Conservation (phyloP, 306 rosid genomes). For the Malus sieversii region DNA sequence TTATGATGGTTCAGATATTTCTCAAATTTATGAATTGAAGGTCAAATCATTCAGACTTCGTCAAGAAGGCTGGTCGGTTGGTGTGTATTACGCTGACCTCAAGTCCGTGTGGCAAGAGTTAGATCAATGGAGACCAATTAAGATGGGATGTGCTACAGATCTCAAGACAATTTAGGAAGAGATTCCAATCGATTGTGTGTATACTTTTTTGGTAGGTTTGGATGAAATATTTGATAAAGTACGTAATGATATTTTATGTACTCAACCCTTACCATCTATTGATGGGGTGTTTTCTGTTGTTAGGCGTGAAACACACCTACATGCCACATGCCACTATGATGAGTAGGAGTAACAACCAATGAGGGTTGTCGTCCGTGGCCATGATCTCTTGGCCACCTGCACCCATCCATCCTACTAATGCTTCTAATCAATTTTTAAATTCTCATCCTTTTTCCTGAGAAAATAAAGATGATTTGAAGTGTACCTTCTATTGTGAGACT, state of each 20-base stretch:
- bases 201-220: background rate
- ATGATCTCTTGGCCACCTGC: too few relatives aligned
- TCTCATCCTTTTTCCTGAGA: rapidly evolving
- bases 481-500: too few relatives aligned
- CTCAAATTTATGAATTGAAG: too few relatives aligned
- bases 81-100: background rate
- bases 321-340: too few relatives aligned
- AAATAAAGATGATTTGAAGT: too few relatives aligned
- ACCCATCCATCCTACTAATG: rapidly evolving
- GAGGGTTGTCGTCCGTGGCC: rapidly evolving
- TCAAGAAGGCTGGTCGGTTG: background rate
- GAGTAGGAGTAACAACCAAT: too few relatives aligned
- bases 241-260: background rate
- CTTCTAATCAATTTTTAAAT: too few relatives aligned
- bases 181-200: background rate
- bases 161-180: background rate
- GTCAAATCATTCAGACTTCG: too few relatives aligned
- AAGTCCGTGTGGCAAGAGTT: background rate
- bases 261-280: background rate
- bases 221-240: background rate
- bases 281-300: background rate
- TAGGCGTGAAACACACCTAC: too few relatives aligned
- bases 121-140: background rate
- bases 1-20: too few relatives aligned
- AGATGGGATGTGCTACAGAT: background rate